Base-by-base conservation (phyloP, 2,329 filamentous ascomycete species). In the Alternaria rosae region DNA sequence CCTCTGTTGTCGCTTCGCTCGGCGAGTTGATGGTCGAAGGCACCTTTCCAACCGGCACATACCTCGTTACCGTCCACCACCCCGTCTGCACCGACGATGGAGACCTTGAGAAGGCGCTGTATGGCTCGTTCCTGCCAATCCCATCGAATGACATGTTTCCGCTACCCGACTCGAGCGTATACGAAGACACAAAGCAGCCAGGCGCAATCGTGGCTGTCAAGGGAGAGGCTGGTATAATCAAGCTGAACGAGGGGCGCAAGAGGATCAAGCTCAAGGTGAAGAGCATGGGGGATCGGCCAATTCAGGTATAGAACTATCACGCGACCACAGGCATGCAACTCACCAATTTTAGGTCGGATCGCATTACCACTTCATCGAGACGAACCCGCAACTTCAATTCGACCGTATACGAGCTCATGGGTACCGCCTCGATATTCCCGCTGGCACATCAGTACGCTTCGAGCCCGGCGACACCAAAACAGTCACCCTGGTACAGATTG, bases 361-460 rank as follows among this genome's bases (percentile, higher is more conserved):
- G 30, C 94, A 98, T 81, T 98, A 97, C 79, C 94, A 97, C 81
- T 97, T 98, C 78, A 88, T 97, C 74, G 94, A 98, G 82, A 91
- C 89, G n/a, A 98, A 98, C 79, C 92, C 93, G 0, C 88, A 92
- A 78, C 86, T 98, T 53, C 88, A 92, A 64, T 98, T 98, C 78
- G 94, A 98, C 80, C 92, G 94, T 25, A 82, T 88, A 52, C 88
- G 88, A 68, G 88, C 93, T 1, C 95, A 95, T 74, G 94, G 94
- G 6, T 97, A 88, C 80, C 87, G 93, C 11, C 85, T 98, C 13
- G 94, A 98, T 75, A 95, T 98, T 60, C 85, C 94, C 2, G 93
- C 94, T 0, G 94, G 94, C 35, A 97, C 94, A 1, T 96, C 93
- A 8, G 90, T 97, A 30, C 89, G 94, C 44, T 98, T 98, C 75